These are phyloP conservation scores for Iberis pinnata DNA, from an alignment of 345 rosid species.

Conservation along the genomic window DNA sequence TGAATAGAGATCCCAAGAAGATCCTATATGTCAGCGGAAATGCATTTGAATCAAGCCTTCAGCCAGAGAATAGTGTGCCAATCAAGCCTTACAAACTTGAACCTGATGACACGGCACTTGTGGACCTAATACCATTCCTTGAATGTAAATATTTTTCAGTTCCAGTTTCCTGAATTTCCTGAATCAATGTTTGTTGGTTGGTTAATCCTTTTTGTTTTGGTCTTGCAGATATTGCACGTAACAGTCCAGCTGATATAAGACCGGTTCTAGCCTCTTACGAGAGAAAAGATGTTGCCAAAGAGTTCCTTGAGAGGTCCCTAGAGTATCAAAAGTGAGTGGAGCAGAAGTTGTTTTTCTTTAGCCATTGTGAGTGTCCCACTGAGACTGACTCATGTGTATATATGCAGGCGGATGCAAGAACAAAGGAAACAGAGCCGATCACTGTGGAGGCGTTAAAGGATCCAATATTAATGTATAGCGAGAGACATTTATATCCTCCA, in stretches of 20 bases:
- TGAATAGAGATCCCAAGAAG: slow-evolving; percentile 77
- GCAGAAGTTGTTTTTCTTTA: background rate
- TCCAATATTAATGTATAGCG: slow-evolving; percentile 19
- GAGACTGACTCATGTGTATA: slow-evolving; percentile 6
- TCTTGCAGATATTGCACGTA: slow-evolving; percentile 73
- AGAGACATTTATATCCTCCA: slow-evolving; percentile 22
- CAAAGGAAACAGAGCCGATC: slow-evolving; percentile 62
- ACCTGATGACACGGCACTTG: slow-evolving; percentile 71
- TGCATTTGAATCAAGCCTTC: slow-evolving; percentile 75
- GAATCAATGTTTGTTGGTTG: slow-evolving; percentile 10
- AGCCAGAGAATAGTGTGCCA: slow-evolving; percentile 80
- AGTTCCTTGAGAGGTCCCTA: slow-evolving; percentile 79
- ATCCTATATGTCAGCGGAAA: slow-evolving; percentile 75
- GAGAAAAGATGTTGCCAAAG: slow-evolving; percentile 66
- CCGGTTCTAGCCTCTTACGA: slow-evolving; percentile 62
- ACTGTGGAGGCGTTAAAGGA: slow-evolving; percentile 45
- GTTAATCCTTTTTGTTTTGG: slow-evolving; percentile 8
- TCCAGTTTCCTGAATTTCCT: background rate
- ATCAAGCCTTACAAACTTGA: slow-evolving; percentile 76
- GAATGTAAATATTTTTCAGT: slow-evolving; percentile 53
- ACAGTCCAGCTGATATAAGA: slow-evolving; percentile 77
- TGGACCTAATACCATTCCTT: slow-evolving; percentile 95
- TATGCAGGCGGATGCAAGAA: slow-evolving; percentile 70
- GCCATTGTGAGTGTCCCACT: background rate
- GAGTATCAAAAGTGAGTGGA: slow-evolving; percentile 67